These are phyloP conservation scores for Hygrophorus pudorinus DNA, from an alignment of 768 basidiomycete genomes.

Conservation along the genomic window DNA sequence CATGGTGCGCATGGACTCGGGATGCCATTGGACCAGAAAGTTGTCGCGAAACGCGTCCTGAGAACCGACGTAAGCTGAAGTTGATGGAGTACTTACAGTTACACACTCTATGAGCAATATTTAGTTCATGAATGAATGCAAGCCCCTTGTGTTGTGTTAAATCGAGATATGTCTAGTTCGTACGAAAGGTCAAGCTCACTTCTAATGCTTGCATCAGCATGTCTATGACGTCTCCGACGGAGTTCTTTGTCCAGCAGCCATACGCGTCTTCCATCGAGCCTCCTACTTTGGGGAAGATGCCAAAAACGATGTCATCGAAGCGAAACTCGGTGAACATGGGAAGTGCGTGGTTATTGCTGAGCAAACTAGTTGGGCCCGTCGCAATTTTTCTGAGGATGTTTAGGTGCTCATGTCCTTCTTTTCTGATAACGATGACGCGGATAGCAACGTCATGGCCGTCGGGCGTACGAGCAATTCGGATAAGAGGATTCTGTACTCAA, in stretches of 20 bases:
- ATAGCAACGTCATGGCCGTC: conserved; percentile 10
- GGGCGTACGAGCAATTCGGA: conserved; percentile 4
- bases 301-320: conserved; percentile 15
- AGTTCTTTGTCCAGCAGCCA: conserved; percentile 14
- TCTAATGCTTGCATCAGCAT: conserved; percentile 19
- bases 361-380: not conserved
- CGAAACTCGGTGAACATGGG: conserved; percentile 13
- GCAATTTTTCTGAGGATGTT: conserved; percentile 10
- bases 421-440: conserved; percentile 3
- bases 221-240: conserved; percentile 17
- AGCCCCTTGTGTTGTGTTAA: conserved; percentile 14
- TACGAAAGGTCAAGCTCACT: conserved; percentile 8
- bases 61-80: not conserved
- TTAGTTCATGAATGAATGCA: conserved; percentile 14
- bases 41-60: conserved; percentile 23
- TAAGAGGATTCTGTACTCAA: conserved; percentile 9
- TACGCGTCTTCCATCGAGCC: conserved; percentile 1
- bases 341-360: conserved; percentile 12
- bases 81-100: not conserved
- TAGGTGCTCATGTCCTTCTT: conserved; percentile 8
- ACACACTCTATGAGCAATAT: conserved; percentile 20
- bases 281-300: conserved; percentile 14
- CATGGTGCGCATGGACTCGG: conserved; percentile 17
- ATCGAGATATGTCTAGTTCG: no score
- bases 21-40: conserved; percentile 22